Evolutionary conservation across 1,139 yeast genomes (phyloP).

Genomic region (Diutina catenulata): DNA sequence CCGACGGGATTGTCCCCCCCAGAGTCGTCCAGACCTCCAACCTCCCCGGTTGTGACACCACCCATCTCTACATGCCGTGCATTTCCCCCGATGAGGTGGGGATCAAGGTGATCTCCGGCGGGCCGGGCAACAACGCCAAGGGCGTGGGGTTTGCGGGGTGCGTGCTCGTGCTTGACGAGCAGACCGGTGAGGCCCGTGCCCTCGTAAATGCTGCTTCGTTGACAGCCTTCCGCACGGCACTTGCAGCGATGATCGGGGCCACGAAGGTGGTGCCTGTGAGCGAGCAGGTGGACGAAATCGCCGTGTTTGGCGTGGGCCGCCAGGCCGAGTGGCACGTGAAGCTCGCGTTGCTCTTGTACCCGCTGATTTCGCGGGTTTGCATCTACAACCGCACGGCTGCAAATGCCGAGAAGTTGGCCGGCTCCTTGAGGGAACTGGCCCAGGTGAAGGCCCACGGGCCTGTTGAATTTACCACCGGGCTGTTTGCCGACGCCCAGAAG

Average conservation of each 20-base stretch:
- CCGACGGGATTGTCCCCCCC: constrained; percentile 22
- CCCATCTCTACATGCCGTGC: constrained; percentile 58
- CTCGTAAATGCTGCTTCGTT: constrained; percentile 46
- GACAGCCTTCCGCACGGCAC: constrained; percentile 61
- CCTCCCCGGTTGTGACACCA: constrained; percentile 20
- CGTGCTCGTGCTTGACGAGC: constrained; percentile 37
- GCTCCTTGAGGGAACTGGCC: constrained; percentile 16
- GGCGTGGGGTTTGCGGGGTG: constrained; percentile 41
- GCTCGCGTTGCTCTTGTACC: constrained; percentile 32
- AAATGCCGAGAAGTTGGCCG: constrained; percentile 25
- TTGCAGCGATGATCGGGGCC: constrained; percentile 42
- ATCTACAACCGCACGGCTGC: constrained; percentile 34
- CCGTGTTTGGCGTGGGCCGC: constrained; percentile 54
- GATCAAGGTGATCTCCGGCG: constrained; percentile 39
- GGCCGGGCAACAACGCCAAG: constrained; percentile 19
- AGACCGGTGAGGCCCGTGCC: constrained; percentile 40
- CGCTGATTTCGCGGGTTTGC: constrained; percentile 25
- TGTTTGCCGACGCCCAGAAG: background rate
- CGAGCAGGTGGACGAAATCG: constrained; percentile 10
- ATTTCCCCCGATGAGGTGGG: constrained; percentile 37
- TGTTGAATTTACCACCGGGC: background rate
- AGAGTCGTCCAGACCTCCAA: constrained; percentile 19
- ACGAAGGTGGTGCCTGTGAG: constrained; percentile 14
- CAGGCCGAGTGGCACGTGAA: constrained; percentile 59
- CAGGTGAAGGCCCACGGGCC: background rate